Percentiles rank a stretch among this genome's conserved stretches.
Evolutionary conservation across 208 protist species (phyloP).

Genomic region (Herpetomonas muscarum): DNA sequence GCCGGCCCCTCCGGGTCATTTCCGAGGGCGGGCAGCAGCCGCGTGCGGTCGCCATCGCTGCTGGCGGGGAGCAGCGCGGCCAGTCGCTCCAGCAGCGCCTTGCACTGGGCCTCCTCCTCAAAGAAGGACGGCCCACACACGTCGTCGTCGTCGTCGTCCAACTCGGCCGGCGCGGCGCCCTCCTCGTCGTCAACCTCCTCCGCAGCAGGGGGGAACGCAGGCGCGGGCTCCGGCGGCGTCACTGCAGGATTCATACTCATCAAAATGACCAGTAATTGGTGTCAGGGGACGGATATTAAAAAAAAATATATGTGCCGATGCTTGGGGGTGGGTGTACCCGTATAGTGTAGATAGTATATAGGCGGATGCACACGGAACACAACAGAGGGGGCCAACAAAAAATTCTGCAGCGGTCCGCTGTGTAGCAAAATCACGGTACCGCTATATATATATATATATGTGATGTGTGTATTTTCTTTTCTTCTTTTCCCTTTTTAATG

Average conservation of each 20-base stretch:
- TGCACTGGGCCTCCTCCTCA: conserved; percentile 65
- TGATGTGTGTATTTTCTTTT: neutral
- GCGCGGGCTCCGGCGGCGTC: too few relatives aligned
- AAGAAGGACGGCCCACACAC: conserved; percentile 69
- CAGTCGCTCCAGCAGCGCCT: conserved; percentile 31
- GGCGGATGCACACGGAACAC: too few relatives aligned
- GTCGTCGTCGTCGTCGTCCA: conserved; percentile 18
- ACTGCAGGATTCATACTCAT: too few relatives aligned
- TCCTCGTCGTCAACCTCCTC: neutral
- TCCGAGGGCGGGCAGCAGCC: conserved; percentile 48
- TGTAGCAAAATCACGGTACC: too few relatives aligned
- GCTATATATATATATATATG: neutral
- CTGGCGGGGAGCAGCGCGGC: conserved; percentile 29
- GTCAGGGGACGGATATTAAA: too few relatives aligned
- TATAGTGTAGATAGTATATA: too few relatives aligned
- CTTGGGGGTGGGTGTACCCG: too few relatives aligned
- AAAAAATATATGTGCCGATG: too few relatives aligned
- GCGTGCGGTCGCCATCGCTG: conserved; percentile 2
- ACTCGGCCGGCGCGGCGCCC: neutral
- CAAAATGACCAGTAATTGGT: too few relatives aligned
- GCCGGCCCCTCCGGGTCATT: conserved; percentile 59
- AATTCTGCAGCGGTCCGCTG: too few relatives aligned
- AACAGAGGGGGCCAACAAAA: too few relatives aligned
- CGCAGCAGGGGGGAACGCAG: too few relatives aligned
- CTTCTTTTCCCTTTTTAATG: neutral